Conservation (phyloP, 2,329 filamentous ascomycete species). For the Colletotrichum scovillei region DNA sequence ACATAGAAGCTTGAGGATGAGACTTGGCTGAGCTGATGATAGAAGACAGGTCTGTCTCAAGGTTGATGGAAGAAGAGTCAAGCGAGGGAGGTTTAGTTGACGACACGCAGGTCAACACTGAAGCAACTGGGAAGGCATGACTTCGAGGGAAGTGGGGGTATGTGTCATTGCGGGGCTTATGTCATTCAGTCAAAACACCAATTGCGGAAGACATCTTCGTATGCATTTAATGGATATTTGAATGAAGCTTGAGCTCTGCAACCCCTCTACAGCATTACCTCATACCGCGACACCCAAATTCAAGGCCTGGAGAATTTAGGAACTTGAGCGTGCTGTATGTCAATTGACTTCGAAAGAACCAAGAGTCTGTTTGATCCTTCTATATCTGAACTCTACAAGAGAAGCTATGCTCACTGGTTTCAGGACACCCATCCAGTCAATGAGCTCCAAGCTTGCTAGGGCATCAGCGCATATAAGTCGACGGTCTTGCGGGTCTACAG, state of each 20-base stretch:
- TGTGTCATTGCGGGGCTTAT: conserved; percentile 18
- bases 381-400: not conserved
- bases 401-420: conserved; percentile 13
- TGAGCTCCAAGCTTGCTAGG: conserved; percentile 22
- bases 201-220: not conserved
- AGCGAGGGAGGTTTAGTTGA: too few species aligned
- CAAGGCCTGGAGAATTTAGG: not conserved
- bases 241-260: not conserved
- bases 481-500: conserved; percentile 17
- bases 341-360: not conserved
- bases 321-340: too few species aligned
- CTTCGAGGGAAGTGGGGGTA: conserved; percentile 10
- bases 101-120: not conserved
- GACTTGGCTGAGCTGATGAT: not conserved
- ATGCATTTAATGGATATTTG: conserved; percentile 19
- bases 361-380: not conserved
- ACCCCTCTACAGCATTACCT: not conserved
- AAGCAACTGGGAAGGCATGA: not conserved
- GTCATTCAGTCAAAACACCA: not conserved
- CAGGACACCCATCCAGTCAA: not conserved
- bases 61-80: too few species aligned
- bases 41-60: not conserved
- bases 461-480: conserved; percentile 33
- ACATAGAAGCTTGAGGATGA: not conserved
- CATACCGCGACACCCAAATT: not conserved